phyloP scores from a whole-genome alignment of 83 land plant species.

The Diphasiastrum complanatum region DNA sequence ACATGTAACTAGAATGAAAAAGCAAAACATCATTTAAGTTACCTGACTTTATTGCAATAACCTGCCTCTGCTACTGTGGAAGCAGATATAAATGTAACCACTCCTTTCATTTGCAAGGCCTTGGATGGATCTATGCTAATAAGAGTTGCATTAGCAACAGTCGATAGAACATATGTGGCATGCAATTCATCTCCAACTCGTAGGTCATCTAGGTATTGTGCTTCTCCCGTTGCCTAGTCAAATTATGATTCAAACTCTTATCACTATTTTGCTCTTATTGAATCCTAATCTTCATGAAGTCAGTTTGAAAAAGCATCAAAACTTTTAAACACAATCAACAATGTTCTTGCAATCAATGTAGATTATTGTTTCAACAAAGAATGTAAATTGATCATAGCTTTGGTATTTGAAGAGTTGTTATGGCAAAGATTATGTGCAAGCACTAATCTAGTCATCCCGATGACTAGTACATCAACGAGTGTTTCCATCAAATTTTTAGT shows the following conservation, averaged over 20 bases:
- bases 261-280: too few relatives aligned
- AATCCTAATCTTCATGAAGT: too few relatives aligned
- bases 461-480: too few relatives aligned
- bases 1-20: neutral
- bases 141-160: constrained; percentile 31
- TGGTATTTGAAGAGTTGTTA: too few relatives aligned
- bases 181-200: constrained; percentile 24
- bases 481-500: too few relatives aligned
- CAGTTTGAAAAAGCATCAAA: too few relatives aligned
- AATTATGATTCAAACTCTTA: neutral
- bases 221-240: constrained; percentile 39
- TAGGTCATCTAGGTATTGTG: constrained; percentile 30
- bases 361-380: too few relatives aligned
- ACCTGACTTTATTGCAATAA: constrained; percentile 38
- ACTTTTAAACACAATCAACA: too few relatives aligned
- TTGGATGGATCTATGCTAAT: constrained; percentile 27
- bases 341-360: too few relatives aligned
- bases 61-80: constrained; percentile 23
- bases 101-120: constrained; percentile 29
- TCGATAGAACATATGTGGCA: constrained; percentile 29
- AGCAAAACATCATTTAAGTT: neutral
- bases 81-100: constrained; percentile 31
- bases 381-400: too few relatives aligned
- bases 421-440: too few relatives aligned
- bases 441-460: too few relatives aligned